phyloP scores from a whole-genome alignment of 108 stramenopile genomes.

The Pseudonitzschia multiseries region DNA sequence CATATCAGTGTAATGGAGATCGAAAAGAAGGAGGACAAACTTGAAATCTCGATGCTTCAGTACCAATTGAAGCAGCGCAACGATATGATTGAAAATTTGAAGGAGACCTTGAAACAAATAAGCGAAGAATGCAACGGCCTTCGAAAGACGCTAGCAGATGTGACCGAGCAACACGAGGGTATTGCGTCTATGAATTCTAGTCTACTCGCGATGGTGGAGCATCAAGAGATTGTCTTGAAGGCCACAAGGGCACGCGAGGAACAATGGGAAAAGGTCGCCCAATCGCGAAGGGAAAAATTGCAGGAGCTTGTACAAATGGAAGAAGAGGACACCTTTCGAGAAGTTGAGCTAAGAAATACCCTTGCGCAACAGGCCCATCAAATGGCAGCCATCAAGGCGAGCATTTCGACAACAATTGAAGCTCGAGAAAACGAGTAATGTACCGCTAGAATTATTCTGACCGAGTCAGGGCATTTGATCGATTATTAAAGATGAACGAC shows the following conservation, averaged over 20 bases:
- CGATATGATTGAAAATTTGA: slow-evolving; percentile 23
- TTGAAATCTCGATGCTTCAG: slow-evolving; percentile 28
- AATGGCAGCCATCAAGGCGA: slow-evolving; percentile 53
- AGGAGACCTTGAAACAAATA: slow-evolving; percentile 17
- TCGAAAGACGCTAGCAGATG: slow-evolving; percentile 47
- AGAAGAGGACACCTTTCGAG: slow-evolving; percentile 30
- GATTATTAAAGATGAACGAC: background rate
- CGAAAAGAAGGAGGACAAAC: slow-evolving; percentile 13
- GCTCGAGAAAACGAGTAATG: background rate
- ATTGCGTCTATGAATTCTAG: slow-evolving; percentile 44
- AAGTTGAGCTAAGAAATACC: slow-evolving; percentile 31
- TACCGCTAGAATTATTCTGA: background rate
- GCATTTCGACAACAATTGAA: slow-evolving; percentile 36
- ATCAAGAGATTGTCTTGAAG: slow-evolving; percentile 38
- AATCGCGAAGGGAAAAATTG: slow-evolving; percentile 37
- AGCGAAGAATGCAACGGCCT: slow-evolving; percentile 42
- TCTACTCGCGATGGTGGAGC: slow-evolving; percentile 50
- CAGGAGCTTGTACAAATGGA: slow-evolving; percentile 42
- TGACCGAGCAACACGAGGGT: slow-evolving; percentile 53
- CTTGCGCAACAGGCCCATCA: slow-evolving; percentile 46
- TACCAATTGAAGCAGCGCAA: slow-evolving; percentile 26
- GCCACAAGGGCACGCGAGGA: slow-evolving; percentile 39
- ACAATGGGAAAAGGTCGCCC: slow-evolving; percentile 23
- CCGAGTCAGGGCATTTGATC: background rate
- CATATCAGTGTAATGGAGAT: slow-evolving; percentile 23